Conservation (phyloP, 1,139 yeast genomes). For the Taiozyma sp. region DNA sequence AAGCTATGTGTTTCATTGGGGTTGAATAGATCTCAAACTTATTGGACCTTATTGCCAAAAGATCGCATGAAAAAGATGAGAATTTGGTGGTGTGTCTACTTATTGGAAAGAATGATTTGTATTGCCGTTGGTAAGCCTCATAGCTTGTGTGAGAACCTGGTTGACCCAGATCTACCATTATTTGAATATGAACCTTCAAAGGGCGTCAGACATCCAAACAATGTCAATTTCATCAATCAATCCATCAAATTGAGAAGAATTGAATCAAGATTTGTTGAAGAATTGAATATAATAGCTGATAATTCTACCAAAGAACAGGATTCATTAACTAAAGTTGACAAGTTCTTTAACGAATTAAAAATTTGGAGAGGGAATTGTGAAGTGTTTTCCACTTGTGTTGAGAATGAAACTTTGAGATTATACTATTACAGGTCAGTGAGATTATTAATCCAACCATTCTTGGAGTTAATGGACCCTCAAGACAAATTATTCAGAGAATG, state of each 20-base stretch:
- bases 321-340: conserved; percentile 41
- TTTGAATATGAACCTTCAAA: conserved; percentile 36
- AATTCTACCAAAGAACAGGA: conserved; percentile 19
- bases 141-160: conserved; percentile 39
- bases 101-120: conserved; percentile 50
- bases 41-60: conserved; percentile 26
- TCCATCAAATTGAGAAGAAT: conserved; percentile 47
- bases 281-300: conserved; percentile 31
- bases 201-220: conserved; percentile 28
- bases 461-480: conserved; percentile 52
- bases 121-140: conserved; percentile 53
- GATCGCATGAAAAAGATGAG: conserved; percentile 39
- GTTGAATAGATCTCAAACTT: conserved; percentile 34
- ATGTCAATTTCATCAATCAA: conserved; percentile 47
- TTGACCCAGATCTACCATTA: conserved; percentile 43
- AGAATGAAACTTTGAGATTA: conserved; percentile 47
- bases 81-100: conserved; percentile 55
- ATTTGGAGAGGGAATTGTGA: conserved; percentile 47
- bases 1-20: conserved; percentile 34
- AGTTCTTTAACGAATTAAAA: conserved; percentile 42
- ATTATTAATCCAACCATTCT: conserved; percentile 51
- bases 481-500: conserved; percentile 54
- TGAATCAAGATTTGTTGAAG: conserved; percentile 52
- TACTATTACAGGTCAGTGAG: conserved; percentile 55
- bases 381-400: conserved; percentile 37